Evolutionary conservation across 2,329 filamentous ascomycete genomes (phyloP), one percentile per base, ranked within the genome.

Genomic region (Colletotrichum sp.): DNA sequence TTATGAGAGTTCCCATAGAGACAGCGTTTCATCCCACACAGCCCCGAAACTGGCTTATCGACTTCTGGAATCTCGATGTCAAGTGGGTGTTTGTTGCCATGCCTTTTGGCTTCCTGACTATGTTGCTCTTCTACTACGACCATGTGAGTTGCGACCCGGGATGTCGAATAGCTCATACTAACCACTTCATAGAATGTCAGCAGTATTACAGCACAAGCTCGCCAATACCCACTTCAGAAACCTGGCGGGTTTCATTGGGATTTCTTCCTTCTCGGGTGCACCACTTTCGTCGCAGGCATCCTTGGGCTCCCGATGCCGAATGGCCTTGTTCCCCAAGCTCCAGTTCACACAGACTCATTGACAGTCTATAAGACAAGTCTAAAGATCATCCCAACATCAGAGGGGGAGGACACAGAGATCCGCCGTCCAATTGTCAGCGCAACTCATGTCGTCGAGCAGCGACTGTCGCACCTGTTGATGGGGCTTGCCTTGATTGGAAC

Each of bases 221-320:
- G 87, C 30, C 86, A 90, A 30, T 92, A 89, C 64, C 90, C 90
- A 0, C 83, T 92, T 13, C 87, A 87, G 69, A 92, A 92, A 78
- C 90, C 90, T 0, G 89, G 89, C 0, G 90, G 90, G n/a, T 92
- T 91, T 79, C 89, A 91, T 80, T 91, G 90, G 90, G 90, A 92
- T 80, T 88, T 91, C 79, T 91, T 91, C 81, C 85, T 92, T 0
- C 85, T 92, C 0, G 90, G 90, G 8, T 86, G 87, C 75, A 91
- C 90, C 0, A 91, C 89, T 3, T 89, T 90, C 75, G 85, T 91
- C 24, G 86, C 87, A 3, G 90, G 89, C 0, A 86, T 92, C n/a
- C 84, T 92, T 13, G 89, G 89, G 4, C 86, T 92, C 8, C 90
- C 90, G 0, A 86, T 91, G 49, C 90, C 90, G 4, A 92, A 92